Conservation (phyloP, 768 basidiomycete genomes). For the Leccinellum albellum region DNA sequence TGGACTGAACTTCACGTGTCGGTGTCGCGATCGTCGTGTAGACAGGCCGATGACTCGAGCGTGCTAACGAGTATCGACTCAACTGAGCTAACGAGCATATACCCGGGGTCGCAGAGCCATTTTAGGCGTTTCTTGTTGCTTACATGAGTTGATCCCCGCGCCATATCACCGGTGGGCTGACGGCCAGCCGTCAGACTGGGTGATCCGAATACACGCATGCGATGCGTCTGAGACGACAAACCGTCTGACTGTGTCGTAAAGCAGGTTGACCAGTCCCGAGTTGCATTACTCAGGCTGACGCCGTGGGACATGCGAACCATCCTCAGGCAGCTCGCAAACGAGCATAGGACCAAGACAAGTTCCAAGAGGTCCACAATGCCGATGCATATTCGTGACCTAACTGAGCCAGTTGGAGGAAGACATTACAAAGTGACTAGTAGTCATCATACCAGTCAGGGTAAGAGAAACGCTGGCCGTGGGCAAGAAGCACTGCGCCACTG, state of each 20-base stretch:
- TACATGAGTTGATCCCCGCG: slow-evolving; percentile 3
- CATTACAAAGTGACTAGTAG: too few species aligned
- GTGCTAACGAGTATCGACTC: not conserved
- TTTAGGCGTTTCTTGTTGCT: not conserved
- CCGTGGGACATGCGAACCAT: slow-evolving; percentile 1
- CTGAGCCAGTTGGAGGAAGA: too few species aligned
- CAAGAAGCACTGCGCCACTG: not conserved
- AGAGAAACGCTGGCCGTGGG: not conserved
- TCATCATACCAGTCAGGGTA: not conserved
- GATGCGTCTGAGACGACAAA: not conserved
- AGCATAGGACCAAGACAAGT: not conserved
- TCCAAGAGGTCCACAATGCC: not conserved
- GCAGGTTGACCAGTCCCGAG: not conserved
- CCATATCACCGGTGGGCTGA: not conserved
- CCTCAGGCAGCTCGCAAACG: not conserved
- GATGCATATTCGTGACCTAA: too few species aligned
- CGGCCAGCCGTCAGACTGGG: not conserved
- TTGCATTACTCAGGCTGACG: not conserved
- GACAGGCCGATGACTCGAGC: not conserved
- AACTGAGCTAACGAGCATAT: not conserved
- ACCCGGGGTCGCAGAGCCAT: not conserved
- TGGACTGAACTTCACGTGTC: not conserved
- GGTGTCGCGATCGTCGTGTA: not conserved
- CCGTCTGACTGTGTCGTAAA: not conserved
- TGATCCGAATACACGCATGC: not conserved